Percentiles rank a stretch among this genome's conserved stretches.
Conservation (phyloP, 768 basidiomycete genomes). For the Clitopilus passeckerianus region DNA sequence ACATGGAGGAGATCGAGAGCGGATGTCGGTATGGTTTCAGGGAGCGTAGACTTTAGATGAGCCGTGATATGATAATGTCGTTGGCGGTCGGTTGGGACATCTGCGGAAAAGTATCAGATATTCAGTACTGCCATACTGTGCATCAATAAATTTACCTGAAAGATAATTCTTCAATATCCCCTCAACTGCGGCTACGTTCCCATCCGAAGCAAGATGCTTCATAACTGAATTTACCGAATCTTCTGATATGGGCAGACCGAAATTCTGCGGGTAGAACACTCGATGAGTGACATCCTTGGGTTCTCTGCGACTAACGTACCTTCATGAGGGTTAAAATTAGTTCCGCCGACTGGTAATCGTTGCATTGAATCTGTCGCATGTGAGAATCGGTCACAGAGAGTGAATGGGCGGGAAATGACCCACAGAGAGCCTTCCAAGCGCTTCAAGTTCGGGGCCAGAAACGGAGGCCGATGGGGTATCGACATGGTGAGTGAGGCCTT, state of each 20-base stretch:
- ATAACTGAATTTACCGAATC: constrained; percentile 43
- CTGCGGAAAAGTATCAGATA: constrained; percentile 13
- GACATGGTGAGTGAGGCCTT: not conserved
- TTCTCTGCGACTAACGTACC: constrained; percentile 18
- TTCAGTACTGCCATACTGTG: not conserved
- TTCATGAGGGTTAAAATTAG: constrained; percentile 50
- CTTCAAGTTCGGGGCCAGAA: not conserved
- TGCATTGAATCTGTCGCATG: constrained; percentile 33
- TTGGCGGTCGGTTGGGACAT: constrained; percentile 45
- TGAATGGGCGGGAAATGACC: constrained; percentile 3
- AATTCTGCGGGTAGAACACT: constrained; percentile 26
- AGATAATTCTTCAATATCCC: constrained; percentile 34
- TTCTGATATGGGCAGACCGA: constrained; percentile 35
- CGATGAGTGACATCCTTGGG: not conserved
- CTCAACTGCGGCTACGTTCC: constrained; percentile 43
- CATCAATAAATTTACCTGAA: constrained; percentile 29
- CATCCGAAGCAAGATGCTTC: constrained; percentile 38
- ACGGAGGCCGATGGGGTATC: not conserved
- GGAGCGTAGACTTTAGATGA: constrained; percentile 47
- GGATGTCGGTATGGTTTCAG: constrained; percentile 45
- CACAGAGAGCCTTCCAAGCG: not conserved
- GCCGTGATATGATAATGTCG: constrained; percentile 72
- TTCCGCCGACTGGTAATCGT: constrained; percentile 47
- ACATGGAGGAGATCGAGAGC: constrained; percentile 67
- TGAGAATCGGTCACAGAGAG: not conserved